Base-by-base conservation (phyloP, 2,329 filamentous ascomycete genomes). In the Arachnomyces sp. region DNA sequence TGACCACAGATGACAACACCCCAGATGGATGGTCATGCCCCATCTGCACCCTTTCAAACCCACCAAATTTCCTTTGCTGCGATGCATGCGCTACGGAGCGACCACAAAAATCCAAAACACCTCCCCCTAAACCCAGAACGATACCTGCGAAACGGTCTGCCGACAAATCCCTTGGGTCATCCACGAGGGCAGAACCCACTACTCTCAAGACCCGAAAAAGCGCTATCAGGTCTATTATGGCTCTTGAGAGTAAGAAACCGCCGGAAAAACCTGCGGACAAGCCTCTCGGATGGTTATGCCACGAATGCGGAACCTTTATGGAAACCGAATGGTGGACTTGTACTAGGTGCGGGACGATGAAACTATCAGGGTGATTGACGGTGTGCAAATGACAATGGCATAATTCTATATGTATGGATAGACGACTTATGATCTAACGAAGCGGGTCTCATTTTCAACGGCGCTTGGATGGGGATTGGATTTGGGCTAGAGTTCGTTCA, bases 241-340 rank as follows among this genome's bases (percentile, higher is more conserved):
- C 20, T 25, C 20, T 25, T 25, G 20, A 25, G 20, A 25, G 20
- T 9, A 25, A 25, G 9, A 38, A 43, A 25, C 48, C 49, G 25
- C 39, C 46, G 1, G 52, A 52, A 6, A 53, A 52, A 13, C 55
- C 56, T 3, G 60, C 60, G 1, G 59, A 64, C 3, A 67, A 68
- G 40, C 51, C 55, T 0, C 51, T 68, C 14, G 77, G 76, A 1
- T 81, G 78, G 78, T 63, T 71, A 39, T 82, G 78, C 54, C 50
- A 64, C 38, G 58, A 62, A 4, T 82, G 78, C 44, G 73, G 74
- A 4, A 69, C 71, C 1, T 81, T 77, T 44, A 81, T 80, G 75
- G 77, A 81, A 55, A 69, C 67, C 14, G 61, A 76, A 49, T 81
- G 76, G 76, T 81, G 76, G 77, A 79, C 75, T 3, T 81, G 77